phyloP scores from a whole-genome alignment of 1,284 basidiomycete genomes.

The Pyrrhoderma noxium region DNA sequence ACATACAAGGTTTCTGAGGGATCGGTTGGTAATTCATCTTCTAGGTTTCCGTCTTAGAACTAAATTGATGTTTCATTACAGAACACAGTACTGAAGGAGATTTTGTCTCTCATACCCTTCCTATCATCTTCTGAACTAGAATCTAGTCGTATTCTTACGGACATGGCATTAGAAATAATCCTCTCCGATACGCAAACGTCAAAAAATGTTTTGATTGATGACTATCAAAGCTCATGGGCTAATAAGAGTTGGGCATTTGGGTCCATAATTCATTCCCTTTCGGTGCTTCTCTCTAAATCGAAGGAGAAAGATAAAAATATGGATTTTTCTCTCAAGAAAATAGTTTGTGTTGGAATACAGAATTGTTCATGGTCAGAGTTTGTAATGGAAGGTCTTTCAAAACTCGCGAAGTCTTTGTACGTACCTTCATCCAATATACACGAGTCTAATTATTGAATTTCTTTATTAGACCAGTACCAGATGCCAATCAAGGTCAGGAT shows the following conservation, averaged over 20 bases:
- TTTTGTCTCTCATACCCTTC: conserved; percentile 45
- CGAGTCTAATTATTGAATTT: not conserved
- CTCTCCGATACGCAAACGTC: conserved; percentile 26
- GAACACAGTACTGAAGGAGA: conserved; percentile 42
- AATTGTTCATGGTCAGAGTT: conserved; percentile 37
- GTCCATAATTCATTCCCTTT: conserved; percentile 2
- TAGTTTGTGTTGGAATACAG: conserved; percentile 38
- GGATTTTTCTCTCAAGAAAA: conserved; percentile 36
- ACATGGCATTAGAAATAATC: conserved; percentile 42
- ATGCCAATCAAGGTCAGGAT: not conserved
- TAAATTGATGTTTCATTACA: conserved; percentile 35
- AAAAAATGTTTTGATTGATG: conserved; percentile 14
- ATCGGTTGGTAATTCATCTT: conserved; percentile 2
- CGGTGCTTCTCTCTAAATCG: not conserved
- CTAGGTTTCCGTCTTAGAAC: too few species aligned
- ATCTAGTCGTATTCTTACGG: conserved; percentile 33
- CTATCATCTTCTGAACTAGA: conserved; percentile 36
- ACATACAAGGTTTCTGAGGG: conserved; percentile 1
- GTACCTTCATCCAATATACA: not conserved
- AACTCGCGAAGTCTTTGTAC: conserved; percentile 8
- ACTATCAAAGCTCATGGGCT: conserved; percentile 31
- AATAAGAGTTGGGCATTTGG: conserved; percentile 51
- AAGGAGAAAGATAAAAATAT: not conserved
- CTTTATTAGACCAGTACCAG: not conserved
- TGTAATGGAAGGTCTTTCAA: conserved; percentile 4